Evolutionary conservation across 768 basidiomycete genomes (phyloP).

Genomic region (Panaeolus cyanescens): DNA sequence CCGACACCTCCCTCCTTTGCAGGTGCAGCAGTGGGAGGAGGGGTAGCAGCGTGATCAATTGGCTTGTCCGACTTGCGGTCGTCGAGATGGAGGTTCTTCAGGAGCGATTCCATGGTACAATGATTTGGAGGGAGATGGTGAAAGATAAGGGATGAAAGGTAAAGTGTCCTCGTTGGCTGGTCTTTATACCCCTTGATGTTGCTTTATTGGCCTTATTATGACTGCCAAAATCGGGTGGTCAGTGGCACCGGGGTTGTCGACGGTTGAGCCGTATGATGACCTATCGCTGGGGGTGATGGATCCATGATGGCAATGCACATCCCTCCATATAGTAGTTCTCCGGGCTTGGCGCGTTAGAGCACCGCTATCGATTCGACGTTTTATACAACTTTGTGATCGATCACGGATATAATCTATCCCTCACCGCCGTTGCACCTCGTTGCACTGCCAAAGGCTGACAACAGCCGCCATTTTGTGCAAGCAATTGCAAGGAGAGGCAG

Average conservation of each 20-base stretch:
- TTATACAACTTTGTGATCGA: background rate
- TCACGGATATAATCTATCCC: background rate
- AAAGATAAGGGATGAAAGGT: background rate
- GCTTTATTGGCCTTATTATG: background rate
- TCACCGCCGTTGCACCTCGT: background rate
- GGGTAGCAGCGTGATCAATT: background rate
- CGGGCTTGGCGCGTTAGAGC: background rate
- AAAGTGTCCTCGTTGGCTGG: background rate
- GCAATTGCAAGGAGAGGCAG: too few species aligned
- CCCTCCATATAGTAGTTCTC: background rate
- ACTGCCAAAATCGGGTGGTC: background rate
- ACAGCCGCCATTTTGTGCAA: too few species aligned
- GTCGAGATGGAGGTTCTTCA: constrained; percentile 4
- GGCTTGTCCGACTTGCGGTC: constrained; percentile 2
- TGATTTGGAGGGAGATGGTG: background rate
- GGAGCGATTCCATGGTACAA: background rate
- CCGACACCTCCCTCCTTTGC: background rate
- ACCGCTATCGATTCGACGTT: background rate
- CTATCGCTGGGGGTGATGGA: background rate
- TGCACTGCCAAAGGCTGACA: background rate
- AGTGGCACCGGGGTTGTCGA: background rate
- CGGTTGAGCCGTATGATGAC: background rate
- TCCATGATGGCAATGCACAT: background rate
- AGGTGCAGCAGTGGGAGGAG: background rate
- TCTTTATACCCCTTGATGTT: background rate